These are phyloP conservation scores for Syncephalis fuscata DNA, from an alignment of 371 early-diverging fungal genomes.

Conservation along the genomic window DNA sequence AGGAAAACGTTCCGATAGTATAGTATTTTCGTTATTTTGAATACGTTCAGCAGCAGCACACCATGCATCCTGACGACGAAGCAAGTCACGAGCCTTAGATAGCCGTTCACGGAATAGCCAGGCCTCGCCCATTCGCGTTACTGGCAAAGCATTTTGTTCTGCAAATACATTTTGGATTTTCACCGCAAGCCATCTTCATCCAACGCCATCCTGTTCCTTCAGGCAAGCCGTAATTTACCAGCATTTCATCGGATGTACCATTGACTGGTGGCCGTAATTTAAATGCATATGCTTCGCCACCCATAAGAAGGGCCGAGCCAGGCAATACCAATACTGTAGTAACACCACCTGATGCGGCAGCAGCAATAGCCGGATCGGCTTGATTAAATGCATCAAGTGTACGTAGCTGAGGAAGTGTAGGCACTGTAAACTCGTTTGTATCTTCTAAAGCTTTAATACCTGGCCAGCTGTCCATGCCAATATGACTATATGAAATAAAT, in stretches of 20 bases:
- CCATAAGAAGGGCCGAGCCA: slow-evolving; percentile 64
- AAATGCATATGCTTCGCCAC: slow-evolving; percentile 59
- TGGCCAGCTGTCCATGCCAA: slow-evolving; percentile 42
- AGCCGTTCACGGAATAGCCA: slow-evolving; percentile 49
- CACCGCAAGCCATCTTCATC: slow-evolving; percentile 82
- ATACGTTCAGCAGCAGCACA: slow-evolving; percentile 33
- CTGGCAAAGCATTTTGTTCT: slow-evolving; percentile 11
- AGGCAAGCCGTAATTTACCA: slow-evolving; percentile 30
- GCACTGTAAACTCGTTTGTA: slow-evolving; percentile 51
- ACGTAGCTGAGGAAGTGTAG: slow-evolving; percentile 38
- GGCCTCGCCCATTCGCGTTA: slow-evolving; percentile 47
- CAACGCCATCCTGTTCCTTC: slow-evolving; percentile 39
- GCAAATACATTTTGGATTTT: slow-evolving; percentile 38
- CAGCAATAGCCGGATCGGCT: slow-evolving; percentile 40
- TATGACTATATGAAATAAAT: slow-evolving; percentile 23
- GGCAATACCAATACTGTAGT: slow-evolving; percentile 62
- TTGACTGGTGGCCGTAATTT: slow-evolving; percentile 38
- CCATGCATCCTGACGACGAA: slow-evolving; percentile 57
- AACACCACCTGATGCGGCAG: slow-evolving; percentile 60
- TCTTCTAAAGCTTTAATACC: slow-evolving; percentile 29
- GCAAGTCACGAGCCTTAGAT: slow-evolving; percentile 28
- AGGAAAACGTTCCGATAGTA: slow-evolving; percentile 29
- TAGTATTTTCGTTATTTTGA: slow-evolving; percentile 11
- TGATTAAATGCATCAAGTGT: slow-evolving; percentile 42
- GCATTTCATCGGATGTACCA: slow-evolving; percentile 45